phyloP scores from a whole-genome alignment of 2,329 filamentous ascomycete species.

The Tolypocladium pustulatum region DNA sequence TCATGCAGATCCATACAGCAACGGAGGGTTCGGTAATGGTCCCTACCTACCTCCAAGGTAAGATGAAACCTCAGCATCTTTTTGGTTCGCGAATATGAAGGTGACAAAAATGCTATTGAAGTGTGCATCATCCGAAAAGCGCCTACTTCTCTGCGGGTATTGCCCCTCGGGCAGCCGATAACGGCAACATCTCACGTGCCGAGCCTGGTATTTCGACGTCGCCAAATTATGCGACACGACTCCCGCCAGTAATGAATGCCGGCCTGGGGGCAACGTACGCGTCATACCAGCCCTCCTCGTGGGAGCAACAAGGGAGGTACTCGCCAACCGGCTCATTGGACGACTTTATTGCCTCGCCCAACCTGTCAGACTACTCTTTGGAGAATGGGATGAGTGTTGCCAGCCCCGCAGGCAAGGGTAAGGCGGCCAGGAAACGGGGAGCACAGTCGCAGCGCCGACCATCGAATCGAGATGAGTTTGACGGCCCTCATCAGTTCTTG shows the following conservation, averaged over 20 bases:
- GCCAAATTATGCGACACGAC: slow-evolving; percentile 30
- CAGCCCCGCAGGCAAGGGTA: slow-evolving; percentile 30
- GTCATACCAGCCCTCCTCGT: slow-evolving; percentile 26
- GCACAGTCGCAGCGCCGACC: slow-evolving; percentile 58
- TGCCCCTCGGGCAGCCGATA: slow-evolving; percentile 9
- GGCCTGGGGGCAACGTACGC: slow-evolving; percentile 16
- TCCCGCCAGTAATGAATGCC: slow-evolving; percentile 28
- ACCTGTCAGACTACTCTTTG: slow-evolving; percentile 48
- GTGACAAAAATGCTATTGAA: slow-evolving; percentile 26
- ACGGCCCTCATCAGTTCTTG: slow-evolving; percentile 75
- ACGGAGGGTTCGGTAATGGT: slow-evolving; percentile 23
- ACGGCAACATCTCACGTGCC: slow-evolving; percentile 25
- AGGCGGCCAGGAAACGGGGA: slow-evolving; percentile 35
- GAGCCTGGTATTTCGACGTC: slow-evolving; percentile 28
- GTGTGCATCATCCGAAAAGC: slow-evolving; percentile 30
- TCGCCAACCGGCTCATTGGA: slow-evolving; percentile 49
- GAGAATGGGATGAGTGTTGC: slow-evolving; percentile 36
- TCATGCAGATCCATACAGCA: slow-evolving; percentile 18
- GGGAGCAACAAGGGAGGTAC: slow-evolving; percentile 36
- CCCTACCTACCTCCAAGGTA: slow-evolving; percentile 28
- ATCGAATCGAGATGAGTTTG: slow-evolving; percentile 80
- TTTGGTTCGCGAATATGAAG: not conserved
- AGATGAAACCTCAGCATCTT: slow-evolving; percentile 12
- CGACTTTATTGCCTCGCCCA: slow-evolving; percentile 47
- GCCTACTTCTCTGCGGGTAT: slow-evolving; percentile 17